Evolutionary conservation across 2,329 filamentous ascomycete species (phyloP).

Genomic region (Coniochaeta sp.): DNA sequence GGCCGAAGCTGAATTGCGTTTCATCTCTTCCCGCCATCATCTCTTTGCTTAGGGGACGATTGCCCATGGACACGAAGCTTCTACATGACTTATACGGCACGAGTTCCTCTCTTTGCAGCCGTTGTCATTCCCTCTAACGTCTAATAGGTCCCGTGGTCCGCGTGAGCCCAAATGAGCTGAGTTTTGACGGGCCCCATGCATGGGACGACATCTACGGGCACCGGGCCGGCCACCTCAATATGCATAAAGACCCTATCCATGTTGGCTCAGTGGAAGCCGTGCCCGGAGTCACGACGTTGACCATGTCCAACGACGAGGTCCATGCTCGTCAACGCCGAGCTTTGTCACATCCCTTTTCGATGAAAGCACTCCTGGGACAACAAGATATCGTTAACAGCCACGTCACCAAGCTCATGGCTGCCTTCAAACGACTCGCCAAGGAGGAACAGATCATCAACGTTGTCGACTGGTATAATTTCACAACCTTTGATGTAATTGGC

Average conservation of each 20-base stretch:
- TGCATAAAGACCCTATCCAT: neutral
- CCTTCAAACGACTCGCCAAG: constrained; percentile 7
- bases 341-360: too few relatives aligned
- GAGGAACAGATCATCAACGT: constrained; percentile 13
- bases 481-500: constrained; percentile 17
- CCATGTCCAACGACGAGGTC: constrained; percentile 8
- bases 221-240: constrained; percentile 10
- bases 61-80: too few relatives aligned
- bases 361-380: too few relatives aligned
- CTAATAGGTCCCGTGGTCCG: constrained; percentile 16
- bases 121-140: too few relatives aligned
- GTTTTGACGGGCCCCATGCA: constrained; percentile 17
- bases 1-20: too few relatives aligned
- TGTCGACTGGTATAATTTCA: constrained; percentile 17
- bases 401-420: constrained; percentile 11
- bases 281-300: too few relatives aligned
- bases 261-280: neutral
- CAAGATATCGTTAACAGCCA: neutral
- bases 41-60: too few relatives aligned
- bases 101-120: too few relatives aligned
- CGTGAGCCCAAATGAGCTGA: constrained; percentile 20
- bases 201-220: constrained; percentile 21
- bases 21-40: too few relatives aligned
- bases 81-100: too few relatives aligned
- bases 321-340: too few relatives aligned